A percentile compares a stretch with the other conserved stretches of the same genome.
phyloP scores from a whole-genome alignment of 2,329 filamentous ascomycete species.

The Whalleya microplaca region DNA sequence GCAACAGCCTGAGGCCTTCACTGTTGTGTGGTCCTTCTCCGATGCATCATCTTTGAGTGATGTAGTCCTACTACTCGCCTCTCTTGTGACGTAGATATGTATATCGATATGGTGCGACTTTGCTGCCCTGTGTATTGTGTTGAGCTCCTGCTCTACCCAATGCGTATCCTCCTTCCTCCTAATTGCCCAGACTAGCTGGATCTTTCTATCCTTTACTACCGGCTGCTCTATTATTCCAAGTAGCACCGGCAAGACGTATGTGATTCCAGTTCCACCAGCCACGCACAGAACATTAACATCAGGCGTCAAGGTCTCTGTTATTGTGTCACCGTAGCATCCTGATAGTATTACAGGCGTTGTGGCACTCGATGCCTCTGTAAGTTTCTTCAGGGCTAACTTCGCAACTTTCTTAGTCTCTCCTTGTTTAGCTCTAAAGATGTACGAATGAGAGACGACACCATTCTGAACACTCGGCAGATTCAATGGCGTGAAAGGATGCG shows the following conservation, averaged over 20 bases:
- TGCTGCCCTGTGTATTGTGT: slow-evolving; percentile 47
- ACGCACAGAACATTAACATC: slow-evolving; percentile 55
- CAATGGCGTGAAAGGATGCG: slow-evolving; percentile 71
- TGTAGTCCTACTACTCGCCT: slow-evolving; percentile 37
- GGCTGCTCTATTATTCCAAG: slow-evolving; percentile 41
- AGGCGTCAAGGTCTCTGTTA: slow-evolving; percentile 45
- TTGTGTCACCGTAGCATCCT: slow-evolving; percentile 64
- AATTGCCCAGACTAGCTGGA: slow-evolving; percentile 70
- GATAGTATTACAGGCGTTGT: slow-evolving; percentile 62
- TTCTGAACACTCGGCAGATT: slow-evolving; percentile 51
- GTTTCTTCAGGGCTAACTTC: slow-evolving; percentile 45
- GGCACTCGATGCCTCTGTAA: slow-evolving; percentile 33
- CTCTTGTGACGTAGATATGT: slow-evolving; percentile 63
- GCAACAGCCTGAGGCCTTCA: slow-evolving; percentile 33
- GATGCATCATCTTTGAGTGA: slow-evolving; percentile 34
- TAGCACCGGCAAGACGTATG: slow-evolving; percentile 58
- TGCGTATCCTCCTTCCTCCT: slow-evolving; percentile 55
- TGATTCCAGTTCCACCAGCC: slow-evolving; percentile 62
- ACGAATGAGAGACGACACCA: slow-evolving; percentile 53
- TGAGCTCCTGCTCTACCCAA: slow-evolving; percentile 63
- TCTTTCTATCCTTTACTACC: slow-evolving; percentile 42
- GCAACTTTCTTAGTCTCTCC: slow-evolving; percentile 64
- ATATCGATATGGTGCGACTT: slow-evolving; percentile 50
- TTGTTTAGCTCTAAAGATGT: slow-evolving; percentile 59
- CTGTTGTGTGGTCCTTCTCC: slow-evolving; percentile 25